Evolutionary conservation across 2,329 filamentous ascomycete species (phyloP).

Genomic region (Corniculantispora saksenae): DNA sequence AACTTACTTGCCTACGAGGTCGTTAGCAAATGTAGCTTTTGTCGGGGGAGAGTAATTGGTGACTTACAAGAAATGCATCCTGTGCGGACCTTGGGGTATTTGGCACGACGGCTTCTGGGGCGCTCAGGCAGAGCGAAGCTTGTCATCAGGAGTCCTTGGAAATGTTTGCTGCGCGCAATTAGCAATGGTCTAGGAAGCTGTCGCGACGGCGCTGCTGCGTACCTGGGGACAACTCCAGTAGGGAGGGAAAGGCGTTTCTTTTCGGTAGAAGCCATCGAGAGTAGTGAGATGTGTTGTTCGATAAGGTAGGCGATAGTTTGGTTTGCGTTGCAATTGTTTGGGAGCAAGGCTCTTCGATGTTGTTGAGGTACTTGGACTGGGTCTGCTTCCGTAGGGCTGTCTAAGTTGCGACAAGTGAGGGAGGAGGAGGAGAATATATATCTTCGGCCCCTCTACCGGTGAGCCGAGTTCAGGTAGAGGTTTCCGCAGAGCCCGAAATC

Average conservation of each 20-base stretch:
- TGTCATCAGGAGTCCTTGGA: conserved; percentile 26
- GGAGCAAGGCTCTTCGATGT: not conserved
- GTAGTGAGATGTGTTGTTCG: not conserved
- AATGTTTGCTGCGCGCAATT: conserved; percentile 5
- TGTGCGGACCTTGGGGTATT: conserved; percentile 34
- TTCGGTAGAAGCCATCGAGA: not conserved
- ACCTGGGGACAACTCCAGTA: conserved; percentile 7
- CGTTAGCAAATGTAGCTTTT: not conserved
- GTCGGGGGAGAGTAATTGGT: not conserved
- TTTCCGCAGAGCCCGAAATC: not conserved
- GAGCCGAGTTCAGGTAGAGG: not conserved
- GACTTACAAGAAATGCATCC: conserved; percentile 36
- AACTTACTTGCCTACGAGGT: conserved; percentile 30
- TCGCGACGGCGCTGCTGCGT: not conserved
- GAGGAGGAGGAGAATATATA: conserved; percentile 6
- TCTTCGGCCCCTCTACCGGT: not conserved
- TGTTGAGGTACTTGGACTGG: not conserved
- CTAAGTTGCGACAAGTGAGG: not conserved
- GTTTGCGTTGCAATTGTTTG: not conserved
- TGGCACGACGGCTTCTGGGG: conserved; percentile 33
- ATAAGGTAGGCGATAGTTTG: not conserved
- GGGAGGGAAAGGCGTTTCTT: conserved; percentile 6
- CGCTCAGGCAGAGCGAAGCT: conserved; percentile 33
- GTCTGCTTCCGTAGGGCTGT: not conserved
- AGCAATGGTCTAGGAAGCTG: not conserved